Evolutionary conservation across 208 protist species (phyloP), one percentile per base, ranked within the genome.

Genomic region (Acanthamoeba royreba): DNA sequence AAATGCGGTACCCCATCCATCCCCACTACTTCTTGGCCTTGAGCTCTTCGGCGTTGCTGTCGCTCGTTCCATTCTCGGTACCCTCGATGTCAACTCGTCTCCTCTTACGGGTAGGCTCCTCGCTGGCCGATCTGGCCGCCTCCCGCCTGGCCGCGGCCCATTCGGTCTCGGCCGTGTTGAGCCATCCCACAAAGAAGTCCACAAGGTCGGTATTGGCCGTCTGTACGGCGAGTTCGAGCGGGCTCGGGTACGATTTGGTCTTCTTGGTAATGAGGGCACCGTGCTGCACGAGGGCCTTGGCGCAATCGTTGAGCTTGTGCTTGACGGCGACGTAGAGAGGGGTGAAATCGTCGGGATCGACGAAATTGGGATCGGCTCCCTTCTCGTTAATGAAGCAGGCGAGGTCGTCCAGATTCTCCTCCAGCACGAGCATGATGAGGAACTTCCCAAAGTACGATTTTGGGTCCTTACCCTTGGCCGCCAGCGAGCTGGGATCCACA

Each of bases 311-410:
- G 7, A 89, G 31, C 81, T 89, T 66, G 49, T 89, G 81, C 49
- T 58, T 89, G 45, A 66, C 49, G 49, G 81, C 81, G 19, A 89
- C 49, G 81, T 89, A 89, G 49, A 89, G 81, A 1, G 81, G 81
- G 19, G 81, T 89, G n/a, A 89, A 89, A 66, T 66, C 81, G 49
- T 89, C 81, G 19, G 46, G 33, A 66, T 58, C 53, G 81, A 66
- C 53, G 81, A 69, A 89, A 66, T 89, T 89, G 49, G 81, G 81
- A 19, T 89, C 81, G 0, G 81, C 81, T 22, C 81, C 81, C 53
- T 89, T 89, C 19, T 69, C 31, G 13, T 17, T 8, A 40, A 89
- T 58, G 81, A 89, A 89, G 49, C 35, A 43, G 22, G 49, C 33
- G 31, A 89, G 81, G 33, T 89, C 81, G 33, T 58, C 46, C 15